These are phyloP conservation scores for Aspergillus transmontanensis DNA, from an alignment of 2,329 filamentous ascomycete species.

Conservation along the genomic window DNA sequence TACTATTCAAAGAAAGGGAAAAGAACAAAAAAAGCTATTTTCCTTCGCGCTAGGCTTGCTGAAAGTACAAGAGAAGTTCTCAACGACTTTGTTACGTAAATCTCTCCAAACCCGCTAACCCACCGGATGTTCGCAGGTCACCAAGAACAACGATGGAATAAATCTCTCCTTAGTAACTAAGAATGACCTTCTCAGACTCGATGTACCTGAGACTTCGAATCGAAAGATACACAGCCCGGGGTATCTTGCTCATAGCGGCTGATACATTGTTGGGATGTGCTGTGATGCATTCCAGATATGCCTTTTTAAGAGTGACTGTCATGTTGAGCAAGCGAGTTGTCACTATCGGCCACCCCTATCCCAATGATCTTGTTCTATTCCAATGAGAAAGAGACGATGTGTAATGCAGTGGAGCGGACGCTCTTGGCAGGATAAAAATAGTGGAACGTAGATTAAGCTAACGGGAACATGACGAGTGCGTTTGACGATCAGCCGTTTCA, in stretches of 20 bases:
- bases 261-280: no score
- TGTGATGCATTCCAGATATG: not conserved
- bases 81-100: not conserved
- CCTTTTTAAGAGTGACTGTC: not conserved
- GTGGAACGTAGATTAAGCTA: slow-evolving; percentile 1
- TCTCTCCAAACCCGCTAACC: not conserved
- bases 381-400: not conserved
- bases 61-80: not conserved
- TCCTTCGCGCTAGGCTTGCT: no score
- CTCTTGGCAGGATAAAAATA: slow-evolving; percentile 4
- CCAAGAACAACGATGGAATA: not conserved
- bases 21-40: not conserved
- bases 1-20: not conserved
- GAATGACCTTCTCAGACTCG: not conserved
- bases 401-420: not conserved
- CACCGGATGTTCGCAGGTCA: not conserved
- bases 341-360: not conserved
- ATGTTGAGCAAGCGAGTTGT: not conserved
- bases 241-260: no score
- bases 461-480: not conserved
- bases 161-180: not conserved
- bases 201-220: not conserved
- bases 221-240: not conserved
- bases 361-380: not conserved
- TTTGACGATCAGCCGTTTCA: slow-evolving; percentile 11